These are phyloP conservation scores for Cladosporium sphaerospermum DNA, from an alignment of 2,329 filamentous ascomycete genomes.

Conservation along the genomic window DNA sequence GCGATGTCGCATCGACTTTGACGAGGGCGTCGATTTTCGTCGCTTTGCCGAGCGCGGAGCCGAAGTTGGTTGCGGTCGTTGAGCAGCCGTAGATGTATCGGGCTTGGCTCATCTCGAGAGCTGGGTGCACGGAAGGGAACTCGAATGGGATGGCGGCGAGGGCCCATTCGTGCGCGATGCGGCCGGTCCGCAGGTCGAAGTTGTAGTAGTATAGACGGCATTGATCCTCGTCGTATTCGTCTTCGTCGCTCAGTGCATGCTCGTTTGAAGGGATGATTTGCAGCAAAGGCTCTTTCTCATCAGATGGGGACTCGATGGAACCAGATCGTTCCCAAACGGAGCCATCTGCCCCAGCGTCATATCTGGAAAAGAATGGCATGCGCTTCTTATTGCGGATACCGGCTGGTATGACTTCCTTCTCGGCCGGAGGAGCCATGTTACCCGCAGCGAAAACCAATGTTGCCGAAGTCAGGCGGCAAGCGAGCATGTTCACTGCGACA, in stretches of 20 bases:
- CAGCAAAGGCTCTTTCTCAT: slow-evolving; percentile 26
- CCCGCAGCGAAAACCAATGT: slow-evolving; percentile 60
- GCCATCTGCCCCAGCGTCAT: slow-evolving; percentile 30
- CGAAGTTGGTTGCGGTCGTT: slow-evolving; percentile 51
- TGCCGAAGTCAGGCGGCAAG: slow-evolving; percentile 61
- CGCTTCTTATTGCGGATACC: slow-evolving; percentile 22
- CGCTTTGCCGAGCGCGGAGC: slow-evolving; percentile 55
- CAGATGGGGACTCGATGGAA: slow-evolving; percentile 20
- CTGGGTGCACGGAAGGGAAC: slow-evolving; percentile 56
- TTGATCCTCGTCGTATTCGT: slow-evolving; percentile 52
- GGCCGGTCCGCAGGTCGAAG: slow-evolving; percentile 43
- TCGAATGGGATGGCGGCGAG: slow-evolving; percentile 61
- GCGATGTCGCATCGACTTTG: slow-evolving; percentile 51
- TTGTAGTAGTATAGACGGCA: slow-evolving; percentile 65
- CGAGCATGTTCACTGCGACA: slow-evolving; percentile 54
- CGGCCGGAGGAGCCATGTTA: slow-evolving; percentile 50
- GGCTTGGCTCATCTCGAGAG: slow-evolving; percentile 50
- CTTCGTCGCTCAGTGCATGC: slow-evolving; percentile 12
- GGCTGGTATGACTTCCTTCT: slow-evolving; percentile 1
- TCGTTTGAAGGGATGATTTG: slow-evolving; percentile 12
- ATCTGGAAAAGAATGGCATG: slow-evolving; percentile 44
- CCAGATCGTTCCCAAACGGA: slow-evolving; percentile 20
- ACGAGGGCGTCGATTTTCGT: slow-evolving; percentile 61
- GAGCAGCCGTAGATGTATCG: slow-evolving; percentile 64
- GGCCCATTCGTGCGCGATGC: slow-evolving; percentile 58